Evolutionary conservation across 2,329 filamentous ascomycete species (phyloP).

Genomic region (Sporothrix sp.): DNA sequence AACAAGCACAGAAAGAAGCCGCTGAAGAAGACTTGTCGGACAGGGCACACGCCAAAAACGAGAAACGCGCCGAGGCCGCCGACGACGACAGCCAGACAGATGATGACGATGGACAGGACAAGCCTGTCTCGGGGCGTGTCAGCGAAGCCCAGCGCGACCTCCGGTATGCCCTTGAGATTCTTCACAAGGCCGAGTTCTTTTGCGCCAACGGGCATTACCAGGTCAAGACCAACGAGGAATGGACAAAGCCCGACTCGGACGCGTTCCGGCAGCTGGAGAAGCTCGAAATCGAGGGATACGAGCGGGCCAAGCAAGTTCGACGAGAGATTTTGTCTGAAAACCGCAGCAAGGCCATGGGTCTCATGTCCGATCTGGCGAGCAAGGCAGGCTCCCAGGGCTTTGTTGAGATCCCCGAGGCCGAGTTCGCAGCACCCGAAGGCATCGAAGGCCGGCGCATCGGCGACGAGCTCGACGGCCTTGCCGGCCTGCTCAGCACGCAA

Average conservation of each 20-base stretch:
- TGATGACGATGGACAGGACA: conserved; percentile 26
- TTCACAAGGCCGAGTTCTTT: conserved; percentile 78
- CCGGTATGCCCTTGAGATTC: conserved; percentile 63
- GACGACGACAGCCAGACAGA: conserved; percentile 24
- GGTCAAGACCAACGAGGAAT: conserved; percentile 59
- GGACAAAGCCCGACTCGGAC: conserved; percentile 57
- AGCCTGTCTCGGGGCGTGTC: conserved; percentile 30
- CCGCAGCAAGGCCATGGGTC: conserved; percentile 46
- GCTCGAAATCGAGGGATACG: conserved; percentile 63
- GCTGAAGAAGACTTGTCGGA: conserved; percentile 9
- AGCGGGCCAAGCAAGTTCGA: conserved; percentile 65
- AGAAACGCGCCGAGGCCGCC: conserved; percentile 26
- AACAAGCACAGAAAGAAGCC: conserved; percentile 33
- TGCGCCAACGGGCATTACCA: conserved; percentile 76
- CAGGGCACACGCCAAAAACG: conserved; percentile 13
- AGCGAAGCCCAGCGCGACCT: conserved; percentile 55
- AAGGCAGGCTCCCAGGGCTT: conserved; percentile 46
- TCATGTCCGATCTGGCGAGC: conserved; percentile 53
- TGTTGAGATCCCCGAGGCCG: conserved; percentile 52
- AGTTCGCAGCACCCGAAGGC: conserved; percentile 45
- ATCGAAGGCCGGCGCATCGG: conserved; percentile 62
- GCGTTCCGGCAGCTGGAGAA: conserved; percentile 57
- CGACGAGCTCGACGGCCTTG: conserved; percentile 56
- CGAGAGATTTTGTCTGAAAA: conserved; percentile 63
- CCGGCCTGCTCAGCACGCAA: conserved; percentile 60